Base-by-base conservation (phyloP, 2,329 filamentous ascomycete genomes). In the Cladophialophora bantiana region DNA sequence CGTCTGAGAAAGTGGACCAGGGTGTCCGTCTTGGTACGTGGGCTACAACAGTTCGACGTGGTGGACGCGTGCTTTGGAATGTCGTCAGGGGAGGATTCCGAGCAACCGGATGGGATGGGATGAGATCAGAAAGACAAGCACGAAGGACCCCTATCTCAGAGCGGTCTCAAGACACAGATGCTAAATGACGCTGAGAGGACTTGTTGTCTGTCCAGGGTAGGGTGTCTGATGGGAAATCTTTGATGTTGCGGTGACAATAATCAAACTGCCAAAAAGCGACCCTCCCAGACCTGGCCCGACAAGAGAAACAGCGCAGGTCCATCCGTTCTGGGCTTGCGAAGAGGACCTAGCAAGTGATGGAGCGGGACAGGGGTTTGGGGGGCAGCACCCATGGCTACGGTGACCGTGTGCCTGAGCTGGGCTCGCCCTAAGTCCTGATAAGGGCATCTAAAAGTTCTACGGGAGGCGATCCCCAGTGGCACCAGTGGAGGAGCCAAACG, bases 41-140 rank as follows among this genome's bases (percentile, higher is more conserved):
- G 64, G 59, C n/a, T 26, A 26, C 26, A 40, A 62, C 63, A 58
- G 34, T 52, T 54, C 45, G 45, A 59, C 54, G 52, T 36, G 20
- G 56, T 15, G 26, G 63, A 66, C 63, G 64, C 67, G 64, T 64
- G 56, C 38, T 20, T 34, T 57, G 64, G 66, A 65, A 68, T 68
- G 66, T 48, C 67, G 64, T 66, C 67, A 68, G 60, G 67, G 60
- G 59, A 61, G 45, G 59, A 45, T 54, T 64, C 60, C 67, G 62
- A 65, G 36, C 1, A 59, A 42, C 67, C 60, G 67, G 54, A 53
- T 52, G 52, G 45, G 60, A 56, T 55, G 52, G 26, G 34, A 31
- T 32, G 20, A 18, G 32, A 52, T 55, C 26, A 48, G 7, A 54
- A 20, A 32, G 32, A 31, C 32, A 61, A 53, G 59, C 36, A 61